Conservation (phyloP, 805 yeast genomes). For the Wickerhamomyces sydowiorum region DNA sequence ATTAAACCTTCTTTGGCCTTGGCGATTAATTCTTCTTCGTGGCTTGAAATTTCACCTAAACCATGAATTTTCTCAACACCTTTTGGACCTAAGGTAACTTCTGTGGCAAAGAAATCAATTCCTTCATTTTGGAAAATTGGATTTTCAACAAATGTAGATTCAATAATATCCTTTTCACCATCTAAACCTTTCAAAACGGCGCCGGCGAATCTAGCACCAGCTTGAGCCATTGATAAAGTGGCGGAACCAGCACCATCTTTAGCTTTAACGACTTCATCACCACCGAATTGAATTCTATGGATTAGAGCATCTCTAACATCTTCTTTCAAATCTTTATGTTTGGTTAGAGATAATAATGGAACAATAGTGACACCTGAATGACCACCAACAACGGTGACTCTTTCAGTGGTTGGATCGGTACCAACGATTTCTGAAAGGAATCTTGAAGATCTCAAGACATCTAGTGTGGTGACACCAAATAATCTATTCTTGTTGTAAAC, state of each 20-base stretch:
- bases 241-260: slow-evolving; percentile 94
- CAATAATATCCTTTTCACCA: slow-evolving; percentile 59
- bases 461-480: slow-evolving; percentile 95
- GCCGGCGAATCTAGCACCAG: slow-evolving; percentile 74
- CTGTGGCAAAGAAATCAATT: slow-evolving; percentile 90
- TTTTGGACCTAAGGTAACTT: slow-evolving; percentile 86
- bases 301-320: slow-evolving; percentile 64
- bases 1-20: slow-evolving; percentile 84
- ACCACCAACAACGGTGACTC: slow-evolving; percentile 90
- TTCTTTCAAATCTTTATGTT: slow-evolving; percentile 58
- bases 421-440: slow-evolving; percentile 60
- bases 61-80: slow-evolving; percentile 83
- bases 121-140: slow-evolving; percentile 85
- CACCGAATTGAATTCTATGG: slow-evolving; percentile 92
- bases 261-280: slow-evolving; percentile 93
- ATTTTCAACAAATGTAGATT: slow-evolving; percentile 71
- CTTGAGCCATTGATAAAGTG: slow-evolving; percentile 89
- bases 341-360: slow-evolving; percentile 83
- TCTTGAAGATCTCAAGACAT: slow-evolving; percentile 88
- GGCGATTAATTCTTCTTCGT: slow-evolving; percentile 80
- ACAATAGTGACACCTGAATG: slow-evolving; percentile 97
- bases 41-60: slow-evolving; percentile 64
- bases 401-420: slow-evolving; percentile 73
- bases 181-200: slow-evolving; percentile 59
- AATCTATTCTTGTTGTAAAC: slow-evolving; percentile 88